A percentile compares a stretch with the other conserved stretches of the same genome.
Evolutionary conservation across 805 yeast species (phyloP).

Genomic region (Zygotorulaspora sp.): DNA sequence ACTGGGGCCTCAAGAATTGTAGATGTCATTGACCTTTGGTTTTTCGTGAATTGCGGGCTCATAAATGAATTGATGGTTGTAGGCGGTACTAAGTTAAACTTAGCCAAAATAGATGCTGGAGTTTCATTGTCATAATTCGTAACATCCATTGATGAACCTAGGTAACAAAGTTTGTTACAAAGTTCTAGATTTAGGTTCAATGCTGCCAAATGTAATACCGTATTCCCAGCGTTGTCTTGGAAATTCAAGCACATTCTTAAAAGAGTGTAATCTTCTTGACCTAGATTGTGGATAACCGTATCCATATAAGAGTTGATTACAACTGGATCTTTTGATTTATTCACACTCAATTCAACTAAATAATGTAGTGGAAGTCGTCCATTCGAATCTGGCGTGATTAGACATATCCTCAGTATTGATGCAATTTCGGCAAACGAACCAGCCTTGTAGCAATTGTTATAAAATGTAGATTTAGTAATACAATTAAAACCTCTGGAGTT

Average conservation of each 20-base stretch:
- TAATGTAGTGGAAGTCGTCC: conserved; percentile 75
- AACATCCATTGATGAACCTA: conserved; percentile 33
- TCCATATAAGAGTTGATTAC: conserved; percentile 54
- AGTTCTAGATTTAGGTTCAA: conserved; percentile 32
- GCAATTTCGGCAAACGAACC: conserved; percentile 55
- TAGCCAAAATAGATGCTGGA: conserved; percentile 29
- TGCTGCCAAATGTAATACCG: conserved; percentile 75
- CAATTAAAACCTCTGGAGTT: conserved; percentile 63
- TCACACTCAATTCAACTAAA: conserved; percentile 50
- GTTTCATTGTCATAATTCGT: conserved; percentile 31
- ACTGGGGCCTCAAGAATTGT: conserved; percentile 5
- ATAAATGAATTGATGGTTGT: conserved; percentile 8
- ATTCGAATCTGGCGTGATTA: conserved; percentile 65
- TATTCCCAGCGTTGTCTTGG: conserved; percentile 78
- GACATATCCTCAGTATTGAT: conserved; percentile 57
- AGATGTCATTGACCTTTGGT: conserved; percentile 5
- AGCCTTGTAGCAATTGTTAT: conserved; percentile 67
- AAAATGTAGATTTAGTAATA: conserved; percentile 61
- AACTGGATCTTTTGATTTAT: conserved; percentile 44
- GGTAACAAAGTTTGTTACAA: conserved; percentile 30
- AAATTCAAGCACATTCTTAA: conserved; percentile 62
- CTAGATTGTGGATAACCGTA: conserved; percentile 43
- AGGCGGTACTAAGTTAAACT: conserved; percentile 28
- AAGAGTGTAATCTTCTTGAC: conserved; percentile 38
- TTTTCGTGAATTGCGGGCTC: conserved; percentile 5